Conservation (phyloP, 2,329 filamentous ascomycete genomes). For the Aspergillus fumigatus region DNA sequence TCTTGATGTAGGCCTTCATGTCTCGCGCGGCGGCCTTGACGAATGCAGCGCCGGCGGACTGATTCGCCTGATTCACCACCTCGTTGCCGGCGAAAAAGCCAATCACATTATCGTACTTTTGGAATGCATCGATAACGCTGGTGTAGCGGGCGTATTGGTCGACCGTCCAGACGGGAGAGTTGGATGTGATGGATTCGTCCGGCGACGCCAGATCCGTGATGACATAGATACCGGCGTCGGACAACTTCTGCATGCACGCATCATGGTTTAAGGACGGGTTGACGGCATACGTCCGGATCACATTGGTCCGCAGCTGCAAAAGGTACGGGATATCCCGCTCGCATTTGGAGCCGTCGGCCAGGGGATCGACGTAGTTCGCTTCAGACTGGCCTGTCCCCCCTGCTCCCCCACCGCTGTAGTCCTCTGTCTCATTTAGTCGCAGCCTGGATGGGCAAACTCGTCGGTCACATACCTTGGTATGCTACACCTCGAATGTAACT, state of each 20-base stretch:
- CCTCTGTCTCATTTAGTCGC: constrained; percentile 12
- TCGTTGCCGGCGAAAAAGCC: constrained; percentile 99
- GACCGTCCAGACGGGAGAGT: constrained; percentile 72
- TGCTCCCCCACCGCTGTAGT: constrained; percentile 34
- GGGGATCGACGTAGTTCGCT: constrained; percentile 70
- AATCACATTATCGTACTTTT: constrained; percentile 82
- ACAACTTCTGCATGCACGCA: constrained; percentile 77
- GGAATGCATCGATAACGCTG: constrained; percentile 73
- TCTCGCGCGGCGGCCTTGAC: constrained; percentile 98
- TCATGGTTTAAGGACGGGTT: constrained; percentile 74
- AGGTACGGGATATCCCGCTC: constrained; percentile 82
- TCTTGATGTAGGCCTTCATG: constrained; percentile 88
- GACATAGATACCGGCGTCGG: constrained; percentile 88
- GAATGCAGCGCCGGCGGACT: constrained; percentile 84
- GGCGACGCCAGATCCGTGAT: constrained; percentile 87
- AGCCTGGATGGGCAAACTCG: background rate
- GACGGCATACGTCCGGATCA: constrained; percentile 91
- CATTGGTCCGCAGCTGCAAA: constrained; percentile 75
- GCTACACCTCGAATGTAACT: constrained; percentile 88
- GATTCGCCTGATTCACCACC: constrained; percentile 82
- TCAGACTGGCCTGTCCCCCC: constrained; percentile 13
- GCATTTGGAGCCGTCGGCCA: constrained; percentile 68
- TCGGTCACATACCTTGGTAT: constrained; percentile 63
- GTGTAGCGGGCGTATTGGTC: constrained; percentile 77
- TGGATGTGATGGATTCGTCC: constrained; percentile 75